Conservation (phyloP, 441 rosid species). For the Flueggea neowawraea region DNA sequence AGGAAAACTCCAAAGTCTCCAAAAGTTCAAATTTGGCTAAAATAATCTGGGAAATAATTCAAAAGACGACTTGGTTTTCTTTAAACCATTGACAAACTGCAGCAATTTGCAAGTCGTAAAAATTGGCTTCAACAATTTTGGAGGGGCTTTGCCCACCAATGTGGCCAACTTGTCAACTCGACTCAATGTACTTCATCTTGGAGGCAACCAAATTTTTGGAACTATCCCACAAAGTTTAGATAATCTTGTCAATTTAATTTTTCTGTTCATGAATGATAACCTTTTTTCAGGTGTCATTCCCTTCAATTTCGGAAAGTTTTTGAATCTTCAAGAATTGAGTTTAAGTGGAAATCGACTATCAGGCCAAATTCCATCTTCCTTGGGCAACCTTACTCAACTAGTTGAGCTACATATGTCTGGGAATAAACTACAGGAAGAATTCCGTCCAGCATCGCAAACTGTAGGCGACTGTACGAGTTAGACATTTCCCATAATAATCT, state of each 20-base stretch:
- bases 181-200: not conserved
- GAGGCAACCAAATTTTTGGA: constrained; percentile 1
- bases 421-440: constrained; percentile 1
- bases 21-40: rapidly evolving
- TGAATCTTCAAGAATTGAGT: not conserved
- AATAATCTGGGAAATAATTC: constrained; percentile 10
- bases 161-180: constrained; percentile 17
- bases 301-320: constrained; percentile 7
- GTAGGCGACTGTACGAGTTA: not conserved
- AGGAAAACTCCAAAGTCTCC: not conserved
- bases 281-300: constrained; percentile 14
- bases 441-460: not conserved
- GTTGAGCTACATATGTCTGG: not conserved
- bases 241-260: constrained; percentile 4
- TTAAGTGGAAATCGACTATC: not conserved
- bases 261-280: not conserved
- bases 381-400: constrained; percentile 9
- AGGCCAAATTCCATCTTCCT: not conserved
- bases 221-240: constrained; percentile 11
- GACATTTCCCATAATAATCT: not conserved
- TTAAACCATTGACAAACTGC: constrained; percentile 19
- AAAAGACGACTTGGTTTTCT: constrained; percentile 8
- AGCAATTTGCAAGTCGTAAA: not conserved
- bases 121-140: constrained; percentile 3
- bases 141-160: constrained; percentile 10